phyloP scores from a whole-genome alignment of 225 moss, liverwort and hornwort species.

The Sphagnum contortum region DNA sequence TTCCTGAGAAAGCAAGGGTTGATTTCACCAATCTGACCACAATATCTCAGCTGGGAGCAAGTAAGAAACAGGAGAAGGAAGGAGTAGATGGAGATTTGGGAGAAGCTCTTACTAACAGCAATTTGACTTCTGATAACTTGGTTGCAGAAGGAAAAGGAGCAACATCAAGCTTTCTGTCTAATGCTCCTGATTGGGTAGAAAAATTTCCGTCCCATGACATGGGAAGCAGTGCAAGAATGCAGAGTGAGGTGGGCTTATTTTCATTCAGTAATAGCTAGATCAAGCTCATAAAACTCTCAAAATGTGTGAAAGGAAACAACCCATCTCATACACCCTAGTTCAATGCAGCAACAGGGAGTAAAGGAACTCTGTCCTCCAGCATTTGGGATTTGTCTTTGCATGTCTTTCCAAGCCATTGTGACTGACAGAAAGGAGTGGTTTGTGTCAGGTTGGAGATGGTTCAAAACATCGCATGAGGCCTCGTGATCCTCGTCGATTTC shows the following conservation, averaged over 20 bases:
- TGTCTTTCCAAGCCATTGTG: no score
- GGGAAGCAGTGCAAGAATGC: not conserved
- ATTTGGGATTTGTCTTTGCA: no score
- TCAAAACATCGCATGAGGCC: slow-evolving; percentile 73
- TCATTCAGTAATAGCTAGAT: no score
- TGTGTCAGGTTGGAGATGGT: slow-evolving; percentile 29
- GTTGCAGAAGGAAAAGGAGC: slow-evolving; percentile 12
- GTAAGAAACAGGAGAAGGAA: slow-evolving; percentile 8
- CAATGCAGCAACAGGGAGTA: no score
- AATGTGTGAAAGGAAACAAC: no score
- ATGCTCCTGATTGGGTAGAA: not conserved
- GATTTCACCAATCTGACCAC: slow-evolving; percentile 10
- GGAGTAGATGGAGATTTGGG: slow-evolving; percentile 6
- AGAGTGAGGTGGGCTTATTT: not conserved
- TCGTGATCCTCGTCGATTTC: slow-evolving; percentile 76
- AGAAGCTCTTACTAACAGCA: slow-evolving; percentile 11
- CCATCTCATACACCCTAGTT: no score
- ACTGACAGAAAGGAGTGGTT: not conserved
- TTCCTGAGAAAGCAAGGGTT: slow-evolving; percentile 10
- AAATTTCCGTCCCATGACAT: not conserved
- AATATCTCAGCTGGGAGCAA: slow-evolving; percentile 5
- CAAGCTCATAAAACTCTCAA: no score
- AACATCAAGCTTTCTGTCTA: no score
- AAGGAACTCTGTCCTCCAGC: no score
- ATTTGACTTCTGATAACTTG: slow-evolving; percentile 21